Conservation (phyloP, 768 basidiomycete species). For the Dacryopinax primogenitus region DNA sequence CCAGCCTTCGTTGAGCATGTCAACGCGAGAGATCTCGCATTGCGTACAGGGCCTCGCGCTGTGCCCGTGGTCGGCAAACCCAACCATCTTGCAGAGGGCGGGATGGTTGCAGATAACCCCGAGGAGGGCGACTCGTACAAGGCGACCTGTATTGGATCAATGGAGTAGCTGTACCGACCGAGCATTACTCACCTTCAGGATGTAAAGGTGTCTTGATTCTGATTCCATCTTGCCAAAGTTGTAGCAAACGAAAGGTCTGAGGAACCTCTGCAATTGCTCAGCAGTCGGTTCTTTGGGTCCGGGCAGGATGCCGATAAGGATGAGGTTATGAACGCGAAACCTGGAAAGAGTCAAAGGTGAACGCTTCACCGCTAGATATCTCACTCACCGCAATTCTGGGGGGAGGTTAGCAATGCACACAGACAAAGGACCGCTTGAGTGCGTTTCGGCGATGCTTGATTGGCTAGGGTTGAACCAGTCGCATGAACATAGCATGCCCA, state of each 20-base stretch:
- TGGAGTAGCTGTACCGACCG: background rate
- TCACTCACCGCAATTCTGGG: conserved; percentile 20
- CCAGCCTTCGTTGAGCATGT: conserved; percentile 18
- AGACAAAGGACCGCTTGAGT: conserved; percentile 28
- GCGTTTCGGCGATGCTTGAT: conserved; percentile 25
- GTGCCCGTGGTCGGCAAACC: conserved; percentile 26
- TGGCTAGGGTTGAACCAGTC: background rate
- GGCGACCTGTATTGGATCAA: conserved; percentile 17
- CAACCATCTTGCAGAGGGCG: conserved; percentile 28
- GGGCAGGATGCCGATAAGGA: conserved; percentile 22
- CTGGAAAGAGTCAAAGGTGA: too few relatives aligned
- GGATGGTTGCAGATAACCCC: conserved; percentile 31
- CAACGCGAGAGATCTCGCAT: conserved; percentile 26
- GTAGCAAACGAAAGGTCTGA: conserved; percentile 22
- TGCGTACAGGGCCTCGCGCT: conserved; percentile 21
- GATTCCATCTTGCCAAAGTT: conserved; percentile 22
- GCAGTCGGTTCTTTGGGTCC: conserved; percentile 23
- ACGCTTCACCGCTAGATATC: too few relatives aligned
- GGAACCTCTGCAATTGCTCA: conserved; percentile 24
- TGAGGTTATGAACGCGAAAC: conserved; percentile 22
- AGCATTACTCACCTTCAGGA: conserved; percentile 18
- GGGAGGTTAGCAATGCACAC: conserved; percentile 28
- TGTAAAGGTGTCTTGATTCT: conserved; percentile 18
- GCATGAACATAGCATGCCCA: conserved; percentile 26
- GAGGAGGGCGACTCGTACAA: conserved; percentile 26